Percentiles rank a stretch among this genome's conserved stretches.
Evolutionary conservation across 2,329 filamentous ascomycete genomes (phyloP).

Genomic region (Proliferodiscus dingleyae): DNA sequence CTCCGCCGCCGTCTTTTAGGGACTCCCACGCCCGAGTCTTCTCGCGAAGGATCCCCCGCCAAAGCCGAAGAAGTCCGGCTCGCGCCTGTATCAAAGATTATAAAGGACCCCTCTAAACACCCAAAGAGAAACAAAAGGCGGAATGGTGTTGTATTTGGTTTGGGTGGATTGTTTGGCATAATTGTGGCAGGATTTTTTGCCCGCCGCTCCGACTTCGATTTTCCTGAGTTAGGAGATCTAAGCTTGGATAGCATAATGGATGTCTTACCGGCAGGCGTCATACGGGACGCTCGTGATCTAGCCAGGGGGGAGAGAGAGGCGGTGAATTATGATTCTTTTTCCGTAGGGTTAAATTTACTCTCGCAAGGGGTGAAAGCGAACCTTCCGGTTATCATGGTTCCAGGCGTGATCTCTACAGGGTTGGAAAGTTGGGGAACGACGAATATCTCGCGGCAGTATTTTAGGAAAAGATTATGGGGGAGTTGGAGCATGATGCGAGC

Average conservation of each 20-base stretch:
- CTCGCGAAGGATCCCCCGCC: constrained; percentile 18
- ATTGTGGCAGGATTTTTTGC: constrained; percentile 88
- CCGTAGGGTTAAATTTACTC: constrained; percentile 78
- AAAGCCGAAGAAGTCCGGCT: constrained; percentile 42
- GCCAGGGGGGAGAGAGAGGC: constrained; percentile 83
- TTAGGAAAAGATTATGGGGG: constrained; percentile 91
- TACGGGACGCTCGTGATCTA: constrained; percentile 81
- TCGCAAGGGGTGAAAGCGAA: constrained; percentile 75
- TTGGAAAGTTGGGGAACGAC: constrained; percentile 95
- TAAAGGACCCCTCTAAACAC: constrained; percentile 4
- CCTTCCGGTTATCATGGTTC: constrained; percentile 94
- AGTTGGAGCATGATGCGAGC: constrained; percentile 99
- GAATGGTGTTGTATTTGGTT: constrained; percentile 75
- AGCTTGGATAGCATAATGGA: constrained; percentile 85
- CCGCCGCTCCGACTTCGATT: constrained; percentile 77
- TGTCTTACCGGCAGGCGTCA: constrained; percentile 77
- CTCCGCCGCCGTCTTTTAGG: constrained; percentile 25
- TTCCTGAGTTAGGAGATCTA: constrained; percentile 64
- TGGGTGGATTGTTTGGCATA: constrained; percentile 88
- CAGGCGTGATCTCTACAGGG: constrained; percentile 94
- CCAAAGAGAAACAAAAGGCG: constrained; percentile 47
- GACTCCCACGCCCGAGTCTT: constrained; percentile 7
- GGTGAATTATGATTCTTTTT: constrained; percentile 89
- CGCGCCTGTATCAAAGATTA: constrained; percentile 46
- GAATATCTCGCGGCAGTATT: constrained; percentile 80